Conservation (phyloP, 176 grass and related monocot species). For the Paspalum notatum region DNA sequence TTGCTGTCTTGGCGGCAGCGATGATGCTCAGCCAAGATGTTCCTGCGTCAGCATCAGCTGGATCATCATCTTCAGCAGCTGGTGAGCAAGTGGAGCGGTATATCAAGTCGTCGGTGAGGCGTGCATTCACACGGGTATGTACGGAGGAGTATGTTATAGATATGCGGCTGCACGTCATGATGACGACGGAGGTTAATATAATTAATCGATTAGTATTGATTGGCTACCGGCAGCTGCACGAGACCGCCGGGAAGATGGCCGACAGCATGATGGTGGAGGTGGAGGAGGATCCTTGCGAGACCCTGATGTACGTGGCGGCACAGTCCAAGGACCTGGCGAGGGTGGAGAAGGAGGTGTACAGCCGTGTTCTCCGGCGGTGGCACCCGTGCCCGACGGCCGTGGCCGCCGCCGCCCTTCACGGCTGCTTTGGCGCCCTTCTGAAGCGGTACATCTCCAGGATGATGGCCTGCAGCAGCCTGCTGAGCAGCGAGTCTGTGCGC, state of each 20-base stretch:
- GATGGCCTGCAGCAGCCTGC: constrained; percentile 22
- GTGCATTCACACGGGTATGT: constrained; percentile 60
- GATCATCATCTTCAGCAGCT: neutral
- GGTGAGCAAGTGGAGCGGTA: constrained; percentile 47
- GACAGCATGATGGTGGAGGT: constrained; percentile 86
- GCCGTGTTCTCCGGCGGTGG: constrained; percentile 58
- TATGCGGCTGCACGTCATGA: neutral
- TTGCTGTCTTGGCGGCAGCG: constrained; percentile 42
- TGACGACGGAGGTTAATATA: no score
- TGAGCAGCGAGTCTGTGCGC: constrained; percentile 62
- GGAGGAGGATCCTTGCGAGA: constrained; percentile 73
- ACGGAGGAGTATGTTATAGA: neutral
- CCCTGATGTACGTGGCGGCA: constrained; percentile 49
- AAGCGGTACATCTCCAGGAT: constrained; percentile 47
- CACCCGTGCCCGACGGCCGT: constrained; percentile 55
- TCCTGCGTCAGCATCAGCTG: constrained; percentile 6
- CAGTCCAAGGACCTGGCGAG: constrained; percentile 57
- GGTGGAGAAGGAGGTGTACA: constrained; percentile 57
- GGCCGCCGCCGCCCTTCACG: constrained; percentile 58
- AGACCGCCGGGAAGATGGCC: constrained; percentile 48
- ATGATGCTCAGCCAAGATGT: constrained; percentile 61
- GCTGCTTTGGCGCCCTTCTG: constrained; percentile 49
- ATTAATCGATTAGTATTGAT: no score
- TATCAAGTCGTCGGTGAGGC: constrained; percentile 61
- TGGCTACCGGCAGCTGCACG: no score